These are phyloP conservation scores for Pichia phayaonensis DNA, from an alignment of 805 yeast genomes.

Conservation along the genomic window DNA sequence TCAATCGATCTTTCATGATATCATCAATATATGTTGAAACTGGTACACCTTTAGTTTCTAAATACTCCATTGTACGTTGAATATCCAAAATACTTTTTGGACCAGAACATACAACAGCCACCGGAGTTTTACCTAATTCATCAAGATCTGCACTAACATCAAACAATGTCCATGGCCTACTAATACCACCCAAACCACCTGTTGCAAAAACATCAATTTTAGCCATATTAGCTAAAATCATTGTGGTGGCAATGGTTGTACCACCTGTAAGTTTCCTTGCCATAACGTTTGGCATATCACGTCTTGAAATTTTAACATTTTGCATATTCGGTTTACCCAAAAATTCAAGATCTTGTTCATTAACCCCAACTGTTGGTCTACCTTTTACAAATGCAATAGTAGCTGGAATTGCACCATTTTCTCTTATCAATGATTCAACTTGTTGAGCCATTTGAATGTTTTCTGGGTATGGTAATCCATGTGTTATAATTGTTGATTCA, in stretches of 20 bases:
- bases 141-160: slow-evolving; percentile 85
- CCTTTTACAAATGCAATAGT: slow-evolving; percentile 77
- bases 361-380: slow-evolving; percentile 60
- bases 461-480: slow-evolving; percentile 78
- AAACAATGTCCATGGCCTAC: slow-evolving; percentile 65
- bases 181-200: slow-evolving; percentile 92
- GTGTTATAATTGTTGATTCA: slow-evolving; percentile 84
- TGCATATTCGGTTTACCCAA: slow-evolving; percentile 34
- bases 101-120: slow-evolving; percentile 88
- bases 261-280: slow-evolving; percentile 66
- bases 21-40: slow-evolving; percentile 50
- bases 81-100: slow-evolving; percentile 84
- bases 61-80: slow-evolving; percentile 70
- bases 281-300: slow-evolving; percentile 72
- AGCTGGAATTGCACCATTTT: slow-evolving; percentile 70
- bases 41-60: slow-evolving; percentile 87
- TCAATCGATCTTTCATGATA: slow-evolving; percentile 3
- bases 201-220: slow-evolving; percentile 85
- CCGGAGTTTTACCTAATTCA: slow-evolving; percentile 75
- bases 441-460: slow-evolving; percentile 64
- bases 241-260: slow-evolving; percentile 83
- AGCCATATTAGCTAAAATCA: slow-evolving; percentile 68
- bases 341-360: slow-evolving; percentile 36
- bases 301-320: slow-evolving; percentile 62
- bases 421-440: slow-evolving; percentile 57